Evolutionary conservation across 805 yeast genomes (phyloP), one percentile per base, ranked within the genome.

Genomic region (Kuraishia ogatae): DNA sequence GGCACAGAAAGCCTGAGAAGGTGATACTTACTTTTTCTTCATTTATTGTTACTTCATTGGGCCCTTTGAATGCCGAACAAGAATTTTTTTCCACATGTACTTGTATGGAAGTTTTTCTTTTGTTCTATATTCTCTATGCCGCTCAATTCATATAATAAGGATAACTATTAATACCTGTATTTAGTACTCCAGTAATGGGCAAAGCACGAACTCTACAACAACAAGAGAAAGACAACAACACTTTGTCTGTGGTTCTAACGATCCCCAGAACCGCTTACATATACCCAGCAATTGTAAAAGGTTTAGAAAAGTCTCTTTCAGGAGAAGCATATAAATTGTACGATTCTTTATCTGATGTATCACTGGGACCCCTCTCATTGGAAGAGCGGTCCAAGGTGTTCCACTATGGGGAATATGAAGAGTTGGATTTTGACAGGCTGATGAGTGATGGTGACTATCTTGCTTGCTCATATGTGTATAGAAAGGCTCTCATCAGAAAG

Each of bases 351-450:
- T 35, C 39, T 17, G 39, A 28, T n/a, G 5, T 17, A 10, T 51
- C 26, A 15, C 10, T 26, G 7, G 43, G 49, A 22, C 22, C 39
- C 17, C 19, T 29, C 50, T 23, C 39, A 19, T n/a, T 43, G 39
- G 26, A 22, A 15, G n/a, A 24, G 20, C 23, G 22, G 39, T n/a
- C n/a, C 0, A 80, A 75, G 58, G 68, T 82, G 0, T 83, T 89
- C 62, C 97, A 90, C 57, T 91, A 83, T 66, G 92, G 90, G 20
- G 98, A 93, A 54, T 93, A 93, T 67, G 99, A 93, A 66, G 90
- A 87, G 51, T 70, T 91, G 22, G 88, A 92, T 63, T 80, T 91
- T 64, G 97, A 92, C 61, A 67, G 78, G 57, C 62, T 85, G 39
- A 71, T 74, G 62, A 66, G 73, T 23, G 73, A 78, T 47, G 54